These are phyloP conservation scores for Pichia cactophila DNA, from an alignment of 1,139 yeast species.

Conservation along the genomic window DNA sequence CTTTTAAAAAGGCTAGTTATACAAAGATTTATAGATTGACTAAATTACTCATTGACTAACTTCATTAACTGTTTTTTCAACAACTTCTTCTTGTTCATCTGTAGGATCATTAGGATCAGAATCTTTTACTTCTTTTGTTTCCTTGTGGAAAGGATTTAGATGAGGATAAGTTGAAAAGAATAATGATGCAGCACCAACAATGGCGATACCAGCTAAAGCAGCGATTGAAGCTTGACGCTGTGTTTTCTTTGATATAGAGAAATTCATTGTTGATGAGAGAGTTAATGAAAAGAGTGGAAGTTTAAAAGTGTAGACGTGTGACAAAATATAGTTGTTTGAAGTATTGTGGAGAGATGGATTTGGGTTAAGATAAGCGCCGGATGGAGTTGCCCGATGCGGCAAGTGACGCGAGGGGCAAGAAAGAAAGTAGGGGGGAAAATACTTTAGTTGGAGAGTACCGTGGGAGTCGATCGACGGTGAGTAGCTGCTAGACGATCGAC, in stretches of 20 bases:
- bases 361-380: neutral
- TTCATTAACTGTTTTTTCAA: neutral
- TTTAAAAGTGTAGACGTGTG: too few relatives aligned
- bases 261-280: neutral
- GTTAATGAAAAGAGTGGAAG: too few relatives aligned
- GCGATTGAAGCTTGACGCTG: conserved; percentile 24
- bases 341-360: neutral
- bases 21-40: too few relatives aligned
- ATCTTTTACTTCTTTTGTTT: neutral
- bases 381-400: neutral
- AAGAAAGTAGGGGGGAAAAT: neutral
- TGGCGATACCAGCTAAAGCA: conserved; percentile 35
- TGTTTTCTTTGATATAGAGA: conserved; percentile 12
- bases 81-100: neutral
- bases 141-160: conserved; percentile 24
- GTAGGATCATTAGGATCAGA: neutral
- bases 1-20: too few relatives aligned
- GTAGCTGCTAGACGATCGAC: neutral
- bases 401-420: neutral
- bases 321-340: too few relatives aligned
- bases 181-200: conserved; percentile 39
- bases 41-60: too few relatives aligned
- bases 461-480: neutral
- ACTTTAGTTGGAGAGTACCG: neutral
- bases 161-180: conserved; percentile 49